Evolutionary conservation across 371 early-diverging fungal species (phyloP).

Genomic region (Apophysomyces variabilis): DNA sequence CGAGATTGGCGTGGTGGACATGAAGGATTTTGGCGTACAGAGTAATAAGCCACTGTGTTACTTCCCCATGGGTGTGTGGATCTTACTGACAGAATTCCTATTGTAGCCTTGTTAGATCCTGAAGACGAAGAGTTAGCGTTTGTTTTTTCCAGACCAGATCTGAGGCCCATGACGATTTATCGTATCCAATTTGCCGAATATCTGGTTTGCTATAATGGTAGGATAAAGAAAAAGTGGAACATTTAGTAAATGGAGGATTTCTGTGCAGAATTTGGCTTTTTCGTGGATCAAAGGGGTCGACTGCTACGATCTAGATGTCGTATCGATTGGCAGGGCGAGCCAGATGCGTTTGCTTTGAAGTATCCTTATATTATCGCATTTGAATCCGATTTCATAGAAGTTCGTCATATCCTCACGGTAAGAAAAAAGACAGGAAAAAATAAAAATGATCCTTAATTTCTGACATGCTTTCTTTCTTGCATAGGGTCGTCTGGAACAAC

Average conservation of each 20-base stretch:
- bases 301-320: constrained; percentile 31
- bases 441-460: background rate
- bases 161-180: constrained; percentile 78
- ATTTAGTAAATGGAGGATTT: constrained; percentile 32
- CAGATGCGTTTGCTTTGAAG: constrained; percentile 64
- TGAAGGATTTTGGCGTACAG: constrained; percentile 69
- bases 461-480: background rate
- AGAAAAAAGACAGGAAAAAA: constrained; percentile 12
- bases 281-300: constrained; percentile 74
- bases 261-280: constrained; percentile 90
- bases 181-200: constrained; percentile 76
- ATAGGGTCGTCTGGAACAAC: constrained; percentile 45
- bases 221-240: background rate
- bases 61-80: too few relatives aligned
- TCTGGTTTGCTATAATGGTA: constrained; percentile 83
- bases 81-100: background rate
- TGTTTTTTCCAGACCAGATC: constrained; percentile 27
- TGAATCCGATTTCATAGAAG: constrained; percentile 86
- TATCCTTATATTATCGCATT: constrained; percentile 90
- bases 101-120: constrained; percentile 40
- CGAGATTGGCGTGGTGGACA: constrained; percentile 93
- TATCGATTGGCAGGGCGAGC: constrained; percentile 57
- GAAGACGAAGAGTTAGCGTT: constrained; percentile 38
- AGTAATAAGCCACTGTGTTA: constrained; percentile 7
- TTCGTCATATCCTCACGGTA: constrained; percentile 82